phyloP scores from a whole-genome alignment of 331 rosid genomes.

The Quercus phellos region DNA sequence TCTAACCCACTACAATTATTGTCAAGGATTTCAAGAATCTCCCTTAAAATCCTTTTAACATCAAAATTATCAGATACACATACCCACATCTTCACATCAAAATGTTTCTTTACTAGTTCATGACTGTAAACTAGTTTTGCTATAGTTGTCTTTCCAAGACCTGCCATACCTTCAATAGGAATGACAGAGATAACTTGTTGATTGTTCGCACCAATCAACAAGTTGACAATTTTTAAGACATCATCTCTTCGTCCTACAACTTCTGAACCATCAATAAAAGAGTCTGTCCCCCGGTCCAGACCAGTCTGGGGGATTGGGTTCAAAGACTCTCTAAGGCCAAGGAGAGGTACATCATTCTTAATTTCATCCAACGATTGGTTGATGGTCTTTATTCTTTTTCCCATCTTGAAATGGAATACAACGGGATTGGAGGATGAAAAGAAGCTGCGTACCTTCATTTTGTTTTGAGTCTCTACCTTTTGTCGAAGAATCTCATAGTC shows the following conservation, averaged over 20 bases:
- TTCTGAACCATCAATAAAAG: background rate
- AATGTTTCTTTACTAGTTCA: background rate
- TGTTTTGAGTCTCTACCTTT: background rate
- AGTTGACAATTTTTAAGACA: background rate
- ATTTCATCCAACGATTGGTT: too few relatives aligned
- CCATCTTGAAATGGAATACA: too few relatives aligned
- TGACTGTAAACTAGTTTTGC: background rate
- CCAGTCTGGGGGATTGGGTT: too few relatives aligned
- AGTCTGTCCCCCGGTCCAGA: too few relatives aligned
- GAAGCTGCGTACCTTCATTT: too few relatives aligned
- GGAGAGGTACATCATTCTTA: accelerated
- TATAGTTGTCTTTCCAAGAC: background rate
- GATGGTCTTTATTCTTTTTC: too few relatives aligned
- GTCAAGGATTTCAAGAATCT: too few relatives aligned
- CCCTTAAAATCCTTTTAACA: background rate
- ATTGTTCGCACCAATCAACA: background rate
- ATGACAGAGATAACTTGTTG: background rate
- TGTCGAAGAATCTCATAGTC: too few relatives aligned
- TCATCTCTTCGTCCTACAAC: accelerated
- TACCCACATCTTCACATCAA: background rate
- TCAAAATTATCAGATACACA: background rate
- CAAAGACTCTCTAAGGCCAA: too few relatives aligned
- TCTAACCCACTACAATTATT: background rate
- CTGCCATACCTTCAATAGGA: background rate
- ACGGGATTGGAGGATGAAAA: too few relatives aligned